phyloP scores from a whole-genome alignment of 495 filamentous ascomycete species.

The Hypoxylon perforatum region DNA sequence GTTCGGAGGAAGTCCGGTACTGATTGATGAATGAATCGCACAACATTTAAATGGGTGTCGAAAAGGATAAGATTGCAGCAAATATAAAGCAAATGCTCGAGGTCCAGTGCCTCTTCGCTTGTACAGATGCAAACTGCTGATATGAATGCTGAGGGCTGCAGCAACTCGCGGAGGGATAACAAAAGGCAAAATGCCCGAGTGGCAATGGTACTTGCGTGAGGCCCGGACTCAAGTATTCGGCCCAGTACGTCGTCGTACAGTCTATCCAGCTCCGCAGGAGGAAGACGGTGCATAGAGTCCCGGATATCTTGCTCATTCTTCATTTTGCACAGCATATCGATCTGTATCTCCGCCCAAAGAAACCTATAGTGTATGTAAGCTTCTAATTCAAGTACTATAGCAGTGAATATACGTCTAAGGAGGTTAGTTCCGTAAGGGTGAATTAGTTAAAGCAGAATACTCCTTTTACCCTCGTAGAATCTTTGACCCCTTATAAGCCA shows the following conservation, averaged over 20 bases:
- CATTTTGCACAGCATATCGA: not conserved
- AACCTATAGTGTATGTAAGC: not conserved
- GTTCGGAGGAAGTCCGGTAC: not conserved
- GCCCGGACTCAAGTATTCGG: not conserved
- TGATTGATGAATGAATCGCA: not conserved
- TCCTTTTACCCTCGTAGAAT: too few relatives aligned
- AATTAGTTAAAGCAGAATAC: too few relatives aligned
- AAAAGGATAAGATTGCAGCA: not conserved
- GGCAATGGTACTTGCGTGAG: not conserved
- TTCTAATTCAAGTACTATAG: too few relatives aligned
- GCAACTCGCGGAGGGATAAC: not conserved
- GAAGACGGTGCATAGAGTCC: not conserved
- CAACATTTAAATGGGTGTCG: not conserved
- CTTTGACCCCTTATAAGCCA: too few relatives aligned
- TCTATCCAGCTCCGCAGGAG: not conserved
- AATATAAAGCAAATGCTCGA: not conserved
- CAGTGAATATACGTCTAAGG: too few relatives aligned
- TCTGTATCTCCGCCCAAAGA: not conserved
- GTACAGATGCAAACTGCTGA: not conserved
- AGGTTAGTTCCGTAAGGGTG: too few relatives aligned
- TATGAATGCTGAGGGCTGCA: not conserved
- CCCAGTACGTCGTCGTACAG: not conserved
- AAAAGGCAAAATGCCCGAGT: not conserved
- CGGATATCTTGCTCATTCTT: not conserved
- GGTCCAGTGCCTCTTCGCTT: not conserved